phyloP scores from a whole-genome alignment of 2,329 filamentous ascomycete species.

The Colletotrichum euphorbiae region DNA sequence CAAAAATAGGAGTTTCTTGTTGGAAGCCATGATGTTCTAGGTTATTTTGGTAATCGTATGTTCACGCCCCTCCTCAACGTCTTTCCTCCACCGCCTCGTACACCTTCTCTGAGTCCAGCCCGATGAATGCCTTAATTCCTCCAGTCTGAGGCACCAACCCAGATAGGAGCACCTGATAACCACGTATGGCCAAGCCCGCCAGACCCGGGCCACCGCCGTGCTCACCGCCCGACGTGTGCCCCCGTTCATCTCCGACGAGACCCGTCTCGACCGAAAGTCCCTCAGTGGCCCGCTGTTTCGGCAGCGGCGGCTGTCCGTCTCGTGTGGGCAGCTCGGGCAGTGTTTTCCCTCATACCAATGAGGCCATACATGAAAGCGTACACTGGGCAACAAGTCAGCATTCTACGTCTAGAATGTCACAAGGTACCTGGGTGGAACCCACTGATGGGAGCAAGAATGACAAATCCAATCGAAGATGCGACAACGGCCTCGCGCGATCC shows the following conservation, averaged over 20 bases:
- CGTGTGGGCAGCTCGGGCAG: slow-evolving; percentile 41
- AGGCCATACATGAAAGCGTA: slow-evolving; percentile 63
- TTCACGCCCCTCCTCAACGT: slow-evolving; percentile 20
- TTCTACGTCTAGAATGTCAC: slow-evolving; percentile 10
- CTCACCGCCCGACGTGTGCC: slow-evolving; percentile 36
- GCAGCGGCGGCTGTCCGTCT: slow-evolving; percentile 36
- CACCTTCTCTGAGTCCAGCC: slow-evolving; percentile 22
- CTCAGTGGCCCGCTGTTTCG: slow-evolving; percentile 35
- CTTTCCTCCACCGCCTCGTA: slow-evolving; percentile 34
- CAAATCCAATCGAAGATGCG: slow-evolving; percentile 58
- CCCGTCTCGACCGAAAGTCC: slow-evolving; percentile 39
- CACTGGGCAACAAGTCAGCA: slow-evolving; percentile 48
- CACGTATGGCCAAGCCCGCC: slow-evolving; percentile 36
- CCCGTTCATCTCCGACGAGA: slow-evolving; percentile 38
- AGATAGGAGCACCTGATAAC: slow-evolving; percentile 18
- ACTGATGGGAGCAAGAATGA: slow-evolving; percentile 58
- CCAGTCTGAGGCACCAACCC: slow-evolving; percentile 30
- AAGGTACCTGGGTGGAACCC: slow-evolving; percentile 45
- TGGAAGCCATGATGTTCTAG: slow-evolving; percentile 35
- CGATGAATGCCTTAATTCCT: slow-evolving; percentile 31
- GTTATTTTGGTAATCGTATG: slow-evolving; percentile 36
- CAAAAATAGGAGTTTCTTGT: slow-evolving; percentile 28
- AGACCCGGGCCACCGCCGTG: slow-evolving; percentile 37
- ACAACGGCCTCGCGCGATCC: slow-evolving; percentile 58
- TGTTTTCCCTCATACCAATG: slow-evolving; percentile 59